Evolutionary conservation across 2,329 filamentous ascomycete species (phyloP).

Genomic region (Cytospora leucostoma): DNA sequence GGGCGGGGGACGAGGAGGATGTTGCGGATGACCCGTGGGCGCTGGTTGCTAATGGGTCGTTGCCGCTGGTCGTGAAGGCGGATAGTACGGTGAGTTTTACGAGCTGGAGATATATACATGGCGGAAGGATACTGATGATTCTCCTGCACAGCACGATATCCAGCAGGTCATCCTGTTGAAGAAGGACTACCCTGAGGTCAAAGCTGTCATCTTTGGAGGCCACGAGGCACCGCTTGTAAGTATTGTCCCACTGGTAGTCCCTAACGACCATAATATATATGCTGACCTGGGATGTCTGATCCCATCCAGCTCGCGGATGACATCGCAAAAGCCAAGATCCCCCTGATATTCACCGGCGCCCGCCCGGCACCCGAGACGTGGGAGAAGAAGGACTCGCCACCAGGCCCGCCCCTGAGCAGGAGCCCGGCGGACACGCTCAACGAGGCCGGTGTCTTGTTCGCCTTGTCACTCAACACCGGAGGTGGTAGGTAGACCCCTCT

Average conservation of each 20-base stretch:
- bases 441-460: constrained; percentile 44
- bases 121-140: constrained; percentile 11
- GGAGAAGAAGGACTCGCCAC: constrained; percentile 41
- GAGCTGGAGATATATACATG: neutral
- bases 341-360: constrained; percentile 45
- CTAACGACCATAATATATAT: neutral
- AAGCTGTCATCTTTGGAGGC: constrained; percentile 43
- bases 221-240: constrained; percentile 42
- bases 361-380: constrained; percentile 39
- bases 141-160: constrained; percentile 40
- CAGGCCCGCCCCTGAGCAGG: constrained; percentile 45
- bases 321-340: constrained; percentile 42
- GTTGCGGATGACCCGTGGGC: constrained; percentile 36
- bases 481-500: constrained; percentile 27
- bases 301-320: constrained; percentile 40
- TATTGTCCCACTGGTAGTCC: neutral
- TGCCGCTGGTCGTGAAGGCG: constrained; percentile 45
- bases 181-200: constrained; percentile 37
- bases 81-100: constrained; percentile 39
- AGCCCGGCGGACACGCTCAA: constrained; percentile 42
- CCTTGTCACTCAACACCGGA: constrained; percentile 35
- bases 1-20: constrained; percentile 31
- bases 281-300: neutral
- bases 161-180: constrained; percentile 44
- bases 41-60: constrained; percentile 39